These are phyloP conservation scores for Cryomyces minteri DNA, from an alignment of 495 filamentous ascomycete genomes.

Conservation along the genomic window DNA sequence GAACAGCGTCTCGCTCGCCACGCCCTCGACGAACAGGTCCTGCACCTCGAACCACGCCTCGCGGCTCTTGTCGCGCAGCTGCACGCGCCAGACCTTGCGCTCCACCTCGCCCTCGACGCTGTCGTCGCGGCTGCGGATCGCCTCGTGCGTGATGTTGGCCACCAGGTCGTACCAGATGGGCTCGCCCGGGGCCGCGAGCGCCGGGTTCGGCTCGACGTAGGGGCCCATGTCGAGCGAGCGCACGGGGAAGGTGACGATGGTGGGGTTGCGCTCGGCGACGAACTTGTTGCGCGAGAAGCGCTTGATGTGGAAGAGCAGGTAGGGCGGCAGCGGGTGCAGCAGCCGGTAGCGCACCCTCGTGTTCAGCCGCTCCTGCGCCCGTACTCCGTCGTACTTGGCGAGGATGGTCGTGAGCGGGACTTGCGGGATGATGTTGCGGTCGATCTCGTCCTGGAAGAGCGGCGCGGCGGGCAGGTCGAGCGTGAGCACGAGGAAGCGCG, in stretches of 20 bases:
- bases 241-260: constrained; percentile 88
- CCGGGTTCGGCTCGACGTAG: constrained; percentile 63
- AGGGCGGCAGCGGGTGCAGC: constrained; percentile 82
- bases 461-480: constrained; percentile 84
- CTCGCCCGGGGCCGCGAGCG: constrained; percentile 44
- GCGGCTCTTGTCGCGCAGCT: constrained; percentile 35
- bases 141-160: constrained; percentile 87
- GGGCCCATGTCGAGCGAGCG: constrained; percentile 70
- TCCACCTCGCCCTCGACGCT: constrained; percentile 66
- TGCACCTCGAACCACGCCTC: constrained; percentile 88
- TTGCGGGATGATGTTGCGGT: constrained; percentile 92
- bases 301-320: constrained; percentile 88
- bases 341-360: constrained; percentile 78
- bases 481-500: constrained; percentile 75
- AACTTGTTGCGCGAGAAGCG: constrained; percentile 94
- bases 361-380: constrained; percentile 71
- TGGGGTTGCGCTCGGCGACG: constrained; percentile 85
- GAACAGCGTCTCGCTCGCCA: constrained; percentile 71
- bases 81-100: constrained; percentile 60
- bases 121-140: constrained; percentile 55
- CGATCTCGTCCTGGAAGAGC: constrained; percentile 84
- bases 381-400: constrained; percentile 83
- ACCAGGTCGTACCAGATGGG: constrained; percentile 94
- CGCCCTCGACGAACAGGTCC: constrained; percentile 81
- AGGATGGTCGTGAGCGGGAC: constrained; percentile 79